A percentile compares a stretch with the other conserved stretches of the same genome.
Conservation (phyloP, 352 stramenopile genomes). For the Pythium plurisporium region DNA sequence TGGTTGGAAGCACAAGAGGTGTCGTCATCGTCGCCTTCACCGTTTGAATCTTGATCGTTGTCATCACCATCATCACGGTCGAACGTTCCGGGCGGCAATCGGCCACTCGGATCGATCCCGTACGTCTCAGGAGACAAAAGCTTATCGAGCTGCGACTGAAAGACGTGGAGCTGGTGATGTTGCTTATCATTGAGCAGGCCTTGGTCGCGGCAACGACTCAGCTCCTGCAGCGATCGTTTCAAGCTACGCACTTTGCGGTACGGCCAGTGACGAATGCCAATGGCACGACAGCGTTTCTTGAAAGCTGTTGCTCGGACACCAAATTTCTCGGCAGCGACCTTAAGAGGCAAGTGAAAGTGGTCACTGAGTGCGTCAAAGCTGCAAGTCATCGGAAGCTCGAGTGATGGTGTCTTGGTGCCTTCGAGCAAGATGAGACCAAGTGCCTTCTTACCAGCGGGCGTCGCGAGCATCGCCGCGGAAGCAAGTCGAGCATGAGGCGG, state of each 20-base stretch:
- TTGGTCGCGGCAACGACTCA: slow-evolving; percentile 61
- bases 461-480: slow-evolving; percentile 12
- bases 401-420: slow-evolving; percentile 17
- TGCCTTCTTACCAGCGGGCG: slow-evolving; percentile 16
- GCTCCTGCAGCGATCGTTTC: slow-evolving; percentile 52
- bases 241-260: slow-evolving; percentile 60
- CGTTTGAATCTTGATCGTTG: slow-evolving; percentile 39
- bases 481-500: slow-evolving; percentile 21
- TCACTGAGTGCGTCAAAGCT: slow-evolving; percentile 41
- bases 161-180: slow-evolving; percentile 54
- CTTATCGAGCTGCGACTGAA: slow-evolving; percentile 71
- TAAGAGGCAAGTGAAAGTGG: slow-evolving; percentile 58
- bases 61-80: slow-evolving; percentile 22
- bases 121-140: slow-evolving; percentile 78
- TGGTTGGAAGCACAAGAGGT: slow-evolving; percentile 29
- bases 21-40: slow-evolving; percentile 26
- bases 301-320: slow-evolving; percentile 54
- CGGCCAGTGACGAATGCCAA: slow-evolving; percentile 59
- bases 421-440: slow-evolving; percentile 21
- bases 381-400: slow-evolving; percentile 28
- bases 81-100: slow-evolving; percentile 30
- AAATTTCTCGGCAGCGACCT: slow-evolving; percentile 56
- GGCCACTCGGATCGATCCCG: slow-evolving; percentile 66
- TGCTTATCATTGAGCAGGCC: slow-evolving; percentile 73
- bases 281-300: slow-evolving; percentile 55